Evolutionary conservation across 2,329 filamentous ascomycete genomes (phyloP), one percentile per base, ranked within the genome.

Genomic region (Colletotrichum melonis): DNA sequence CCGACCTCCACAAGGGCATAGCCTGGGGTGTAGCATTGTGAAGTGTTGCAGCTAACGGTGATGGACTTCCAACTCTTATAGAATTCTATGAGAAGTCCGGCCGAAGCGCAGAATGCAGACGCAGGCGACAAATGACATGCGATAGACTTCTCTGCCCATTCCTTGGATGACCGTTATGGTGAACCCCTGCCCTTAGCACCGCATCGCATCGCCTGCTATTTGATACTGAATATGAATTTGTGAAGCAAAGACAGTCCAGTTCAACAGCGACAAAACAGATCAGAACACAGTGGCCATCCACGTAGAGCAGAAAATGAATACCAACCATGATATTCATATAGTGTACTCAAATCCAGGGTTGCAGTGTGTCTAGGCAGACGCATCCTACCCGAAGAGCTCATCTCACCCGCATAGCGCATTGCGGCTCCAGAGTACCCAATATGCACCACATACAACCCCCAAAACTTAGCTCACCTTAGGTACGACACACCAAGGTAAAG

Each of bases 161-260:
- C 49, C 68, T 71, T 32, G 57, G 69, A 71, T 57, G 69, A 71
- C 56, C 28, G 64, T 38, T 67, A 52, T 67, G 26, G 56, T 35
- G 63, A 71, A 71, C 69, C 69, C 69, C 46, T 71, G 69, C 63
- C 59, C 63, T 62, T 67, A 62, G 69, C 57, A 71, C 56, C 54
- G 12, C 35, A 46, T 46, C 46, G 28, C 56, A 67, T 56, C 62
- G 35, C 22, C 42, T 28, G 8, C 5, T 22, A 11, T 19, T 28
- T 67, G 46, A 22, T 38, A n/a, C 35, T 32, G 11, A 35, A 14
- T 22, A 46, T 49, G 38, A 22, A 42, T 16, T 57, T 7, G 19
- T 1, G 59, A 2, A 16, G 11, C 5, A 14, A 9, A 62, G 11
- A 22, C 16, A 22, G 9, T 19, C 16, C 5, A 28, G 28, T 11